Base-by-base conservation (phyloP, 2,329 filamentous ascomycete species). In the Botrytis paeoniae region DNA sequence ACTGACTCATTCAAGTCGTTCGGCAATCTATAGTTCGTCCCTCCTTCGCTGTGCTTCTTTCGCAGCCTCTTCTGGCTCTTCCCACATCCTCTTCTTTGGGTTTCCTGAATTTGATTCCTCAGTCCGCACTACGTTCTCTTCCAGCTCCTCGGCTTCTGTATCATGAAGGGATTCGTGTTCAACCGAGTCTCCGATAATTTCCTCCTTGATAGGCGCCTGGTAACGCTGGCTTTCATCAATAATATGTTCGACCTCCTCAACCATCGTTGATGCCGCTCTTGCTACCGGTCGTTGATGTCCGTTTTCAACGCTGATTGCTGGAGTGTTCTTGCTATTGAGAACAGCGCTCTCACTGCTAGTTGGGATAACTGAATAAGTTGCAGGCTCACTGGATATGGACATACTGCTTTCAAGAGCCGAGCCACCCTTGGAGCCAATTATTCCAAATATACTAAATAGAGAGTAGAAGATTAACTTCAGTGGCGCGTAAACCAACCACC, bases 401-500 rank as follows among this genome's bases (percentile, higher is more conserved):
- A 73, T 61, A 41, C 54, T 65, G 48, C 71, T 73, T 69, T 63
- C 71, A 20, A 71, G 61, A 69, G 54, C 72, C 7, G 66, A 43
- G 45, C 73, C 75, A 74, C 51, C 75, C 20, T 75, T 54, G 29
- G 72, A 54, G 71, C 80, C 78, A 2, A 80, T 78, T 35, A 82
- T 74, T 69, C 88, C 85, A 35, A 92, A 82, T 4, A 90, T 83
- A 25, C 86, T 85, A 73, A 90, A 84, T 22, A 87, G 81, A 70
- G 88, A 81, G 41, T 87, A 89, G 78, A 91, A 91, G 18, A 91
- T 75, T 32, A 93, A 81, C 78, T 90, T 90, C n/a, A 95, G 78
- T 1, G 95, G 95, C 73, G 96, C 84, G 88, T 93, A 95, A 37
- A 98, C 82, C 35, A 98, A 85, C 93, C 94, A 96, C 91, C 93